Percentiles rank a stretch among this genome's conserved stretches.
Evolutionary conservation across 257 asterid species (phyloP).

Genomic region (Solanum commersonii): DNA sequence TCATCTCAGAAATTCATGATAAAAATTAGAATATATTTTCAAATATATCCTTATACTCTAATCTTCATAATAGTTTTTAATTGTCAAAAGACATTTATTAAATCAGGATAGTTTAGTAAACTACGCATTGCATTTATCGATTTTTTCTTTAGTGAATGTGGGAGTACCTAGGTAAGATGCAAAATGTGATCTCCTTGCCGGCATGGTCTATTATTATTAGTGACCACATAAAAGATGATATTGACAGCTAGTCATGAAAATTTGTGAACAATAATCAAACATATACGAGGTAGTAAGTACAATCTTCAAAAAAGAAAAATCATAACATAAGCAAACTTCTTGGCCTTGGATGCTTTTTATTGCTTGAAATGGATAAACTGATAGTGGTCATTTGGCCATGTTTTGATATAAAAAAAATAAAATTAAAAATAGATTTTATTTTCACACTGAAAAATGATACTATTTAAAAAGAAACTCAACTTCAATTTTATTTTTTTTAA

Average conservation of each 20-base stretch:
- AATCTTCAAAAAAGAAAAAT: not conserved
- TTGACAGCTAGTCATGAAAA: not conserved
- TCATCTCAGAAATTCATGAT: not conserved
- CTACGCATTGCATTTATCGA: not conserved
- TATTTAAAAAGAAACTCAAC: too few species aligned
- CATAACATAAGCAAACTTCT: not conserved
- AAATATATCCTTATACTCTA: not conserved
- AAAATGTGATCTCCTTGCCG: not conserved
- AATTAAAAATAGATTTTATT: too few species aligned
- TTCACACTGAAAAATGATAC: too few species aligned
- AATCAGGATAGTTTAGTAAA: not conserved
- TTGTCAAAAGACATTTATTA: not conserved
- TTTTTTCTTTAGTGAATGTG: not conserved
- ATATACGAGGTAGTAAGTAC: not conserved
- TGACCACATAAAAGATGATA: not conserved
- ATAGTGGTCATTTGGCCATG: not conserved
- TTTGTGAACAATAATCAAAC: not conserved
- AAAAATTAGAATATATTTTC: too few species aligned
- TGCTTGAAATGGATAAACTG: not conserved
- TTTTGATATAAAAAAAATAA: not conserved
- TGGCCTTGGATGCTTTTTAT: not conserved
- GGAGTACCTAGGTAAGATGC: not conserved
- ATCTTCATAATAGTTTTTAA: not conserved
- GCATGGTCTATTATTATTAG: not conserved
- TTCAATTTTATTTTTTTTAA: too few species aligned